Evolutionary conservation across 306 rosid genomes (phyloP), one percentile per base, ranked within the genome.

Genomic region (Rosa persica): DNA sequence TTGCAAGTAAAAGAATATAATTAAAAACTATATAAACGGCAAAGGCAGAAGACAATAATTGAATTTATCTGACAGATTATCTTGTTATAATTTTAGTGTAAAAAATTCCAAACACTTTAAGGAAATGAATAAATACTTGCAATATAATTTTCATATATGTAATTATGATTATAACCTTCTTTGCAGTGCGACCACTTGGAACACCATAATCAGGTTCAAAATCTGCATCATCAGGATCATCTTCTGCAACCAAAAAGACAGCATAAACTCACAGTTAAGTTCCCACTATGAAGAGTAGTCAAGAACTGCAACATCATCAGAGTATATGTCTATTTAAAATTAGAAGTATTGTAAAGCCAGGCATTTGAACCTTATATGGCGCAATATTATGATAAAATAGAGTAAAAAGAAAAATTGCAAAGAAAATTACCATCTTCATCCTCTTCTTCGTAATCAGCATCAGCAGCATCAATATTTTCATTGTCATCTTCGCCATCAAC

Each of bases 191-290:
- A 54, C 84, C 90, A 86, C 77, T 88, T 3, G 85, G 48, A 39
- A 80, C 87, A 47, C 82, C 89, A 67, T 67, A 81, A 77, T 81
- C 88, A 73, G 97, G 99, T 81, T 96, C 98, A 76, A 96, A 96
- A 83, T 96, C 99, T 64, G 85, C 96, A 82, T 96, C 99, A 58
- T 90, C 96, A 0, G 98, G 97, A 83, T 96, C 99, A 90, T 96
- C 99, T 86, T 91, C 98, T 96, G 94, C 87, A 77, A 83, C 69
- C 73, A 77, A 77, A 55, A 20, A 70, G 49, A 78, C 60, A 75
- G 49, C 74, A 72, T 68, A 67, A 67, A 64, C 47, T 67, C 20
- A 71, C 17, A 57, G 38, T 15, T 51, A 36, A 58, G 36, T 48
- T 68, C 67, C 61, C 49, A 72, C 75, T 22, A 61, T 2, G 75